A percentile compares a stretch with the other conserved stretches of the same genome.
These are phyloP conservation scores for Colletotrichum tropicicola DNA, from an alignment of 2,329 filamentous ascomycete species.

Conservation along the genomic window DNA sequence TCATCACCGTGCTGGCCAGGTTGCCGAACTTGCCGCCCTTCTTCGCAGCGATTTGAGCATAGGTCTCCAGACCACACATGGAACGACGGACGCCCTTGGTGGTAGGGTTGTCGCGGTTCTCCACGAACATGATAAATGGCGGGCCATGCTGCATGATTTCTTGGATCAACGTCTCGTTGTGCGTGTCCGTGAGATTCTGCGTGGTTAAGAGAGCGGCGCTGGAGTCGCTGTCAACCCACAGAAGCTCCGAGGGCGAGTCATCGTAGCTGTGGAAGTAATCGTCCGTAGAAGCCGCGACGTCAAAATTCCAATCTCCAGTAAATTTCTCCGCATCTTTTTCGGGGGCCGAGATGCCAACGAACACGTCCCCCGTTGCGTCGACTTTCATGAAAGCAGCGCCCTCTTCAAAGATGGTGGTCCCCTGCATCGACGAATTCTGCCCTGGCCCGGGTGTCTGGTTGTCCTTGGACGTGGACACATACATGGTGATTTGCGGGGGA, in stretches of 20 bases:
- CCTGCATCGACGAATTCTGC: slow-evolving; percentile 53
- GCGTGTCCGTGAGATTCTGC: slow-evolving; percentile 70
- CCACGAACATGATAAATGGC: slow-evolving; percentile 82
- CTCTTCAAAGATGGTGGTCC: slow-evolving; percentile 63
- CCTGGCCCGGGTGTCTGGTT: slow-evolving; percentile 74
- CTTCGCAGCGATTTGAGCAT: slow-evolving; percentile 70
- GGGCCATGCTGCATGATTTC: slow-evolving; percentile 58
- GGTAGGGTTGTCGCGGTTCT: slow-evolving; percentile 65
- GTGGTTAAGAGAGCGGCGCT: slow-evolving; percentile 82
- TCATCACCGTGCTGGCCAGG: slow-evolving; percentile 71
- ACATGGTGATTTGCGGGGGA: slow-evolving; percentile 81
- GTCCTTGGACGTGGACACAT: slow-evolving; percentile 72
- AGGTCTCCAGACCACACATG: slow-evolving; percentile 79
- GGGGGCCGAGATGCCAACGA: slow-evolving; percentile 79
- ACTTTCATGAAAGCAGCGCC: slow-evolving; percentile 76
- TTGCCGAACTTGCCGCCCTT: slow-evolving; percentile 58
- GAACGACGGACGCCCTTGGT: slow-evolving; percentile 80
- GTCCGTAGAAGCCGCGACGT: slow-evolving; percentile 86
- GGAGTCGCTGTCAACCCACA: slow-evolving; percentile 87
- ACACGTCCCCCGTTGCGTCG: slow-evolving; percentile 73
- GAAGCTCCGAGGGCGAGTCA: slow-evolving; percentile 64
- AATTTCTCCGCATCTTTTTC: slow-evolving; percentile 66
- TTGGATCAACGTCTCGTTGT: slow-evolving; percentile 63
- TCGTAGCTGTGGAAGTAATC: slow-evolving; percentile 76
- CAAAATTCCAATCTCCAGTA: slow-evolving; percentile 77